Base-by-base conservation (phyloP, 1,284 basidiomycete genomes). In the Xerocomus minutiporus region DNA sequence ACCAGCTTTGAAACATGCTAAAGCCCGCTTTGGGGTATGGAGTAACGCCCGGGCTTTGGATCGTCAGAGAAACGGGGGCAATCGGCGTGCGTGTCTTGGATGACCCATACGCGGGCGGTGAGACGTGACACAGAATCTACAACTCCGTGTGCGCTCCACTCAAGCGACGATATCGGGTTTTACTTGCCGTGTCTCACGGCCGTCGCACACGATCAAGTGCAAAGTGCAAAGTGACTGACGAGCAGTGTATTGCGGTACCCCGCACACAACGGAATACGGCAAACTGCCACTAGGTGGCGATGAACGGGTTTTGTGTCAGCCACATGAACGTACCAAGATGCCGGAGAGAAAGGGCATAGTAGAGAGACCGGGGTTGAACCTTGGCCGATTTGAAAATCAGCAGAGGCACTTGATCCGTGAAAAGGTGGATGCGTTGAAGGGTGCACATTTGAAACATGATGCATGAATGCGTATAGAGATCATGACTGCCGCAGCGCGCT, bases 191-290 rank as follows among this genome's bases (percentile, higher is more conserved):
- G 11, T 12, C 7, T 5, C 29, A 29, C 31, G 31, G 32, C 34
- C 34, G 5, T 44, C 5, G 51, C 52, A 61, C 5, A 36, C 29
- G 43, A 54, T 66, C 29, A 55, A 35, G 20, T 61, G 67, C 0
- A 53, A 55, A 35, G 20, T 61, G 67, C 0, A 53, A 70, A 69
- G 48, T 71, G 59, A 48, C 58, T 72, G 35, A 60, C 66, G 28
- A 72, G 61, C 2, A 71, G 47, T 26, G 66, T 69, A 52, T 67
- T 70, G 44, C 65, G 61, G 46, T 71, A 70, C 29, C 71, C 57
- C 34, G 67, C 59, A 45, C 68, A 67, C 28, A 71, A 53, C 11
- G 71, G 66, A 32, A 36, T 63, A 68, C 23, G 32, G 59, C 61
- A 3, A 63, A 53, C 61, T 47, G 50, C 40, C 40, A 41, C 41